Base-by-base conservation (phyloP, 2,329 filamentous ascomycete genomes). In the Cladophialophora yegresii region DNA sequence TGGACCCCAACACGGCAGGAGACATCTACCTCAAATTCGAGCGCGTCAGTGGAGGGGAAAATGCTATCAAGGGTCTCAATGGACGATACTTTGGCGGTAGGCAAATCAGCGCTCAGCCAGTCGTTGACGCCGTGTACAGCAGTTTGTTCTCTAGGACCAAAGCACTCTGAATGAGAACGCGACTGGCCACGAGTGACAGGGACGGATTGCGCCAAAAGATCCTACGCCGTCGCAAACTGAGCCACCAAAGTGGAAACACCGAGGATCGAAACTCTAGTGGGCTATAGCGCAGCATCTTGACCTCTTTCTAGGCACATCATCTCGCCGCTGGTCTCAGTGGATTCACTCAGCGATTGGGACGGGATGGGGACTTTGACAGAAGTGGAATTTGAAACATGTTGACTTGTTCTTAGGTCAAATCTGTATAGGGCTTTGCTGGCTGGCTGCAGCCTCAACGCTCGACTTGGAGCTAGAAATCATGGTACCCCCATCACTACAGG, bases 21-120 rank as follows among this genome's bases (percentile, higher is more conserved):
- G 95, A 99, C 76, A 93, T 99, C 73, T 99, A 96, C 79, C 88
- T 99, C 77, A 99, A 99, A 79, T 99, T 99, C 81, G 92, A 96
- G 79, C 90, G 92, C 74, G 91, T 98, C 68, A 87, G 93, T 77
- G 93, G 93, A 72, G 93, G 93, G 76, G 92, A 97, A 80, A 98
- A 97, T 76, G 95, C 95, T 73, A 96, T 98, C 80, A 96, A 96
- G 78, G 95, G 95, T 75, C 87, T 99, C 68, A 98, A 99, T 78
- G 95, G 95, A 75, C 89, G 95, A 76, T 96, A 91, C 79, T 99
- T 99, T 79, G 95, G 92, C 75, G 91, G 91, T 74, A 87, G 89
- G 74, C 92, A 91, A 83, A 96, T 99, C 78, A 93, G 90, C 76
- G 95, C 93, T 73, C 90, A 92, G 70, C 95, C 93, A 77, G 92